phyloP scores from a whole-genome alignment of 2,329 filamentous ascomycete species.

The Paecilomyces dactylethromorphus region DNA sequence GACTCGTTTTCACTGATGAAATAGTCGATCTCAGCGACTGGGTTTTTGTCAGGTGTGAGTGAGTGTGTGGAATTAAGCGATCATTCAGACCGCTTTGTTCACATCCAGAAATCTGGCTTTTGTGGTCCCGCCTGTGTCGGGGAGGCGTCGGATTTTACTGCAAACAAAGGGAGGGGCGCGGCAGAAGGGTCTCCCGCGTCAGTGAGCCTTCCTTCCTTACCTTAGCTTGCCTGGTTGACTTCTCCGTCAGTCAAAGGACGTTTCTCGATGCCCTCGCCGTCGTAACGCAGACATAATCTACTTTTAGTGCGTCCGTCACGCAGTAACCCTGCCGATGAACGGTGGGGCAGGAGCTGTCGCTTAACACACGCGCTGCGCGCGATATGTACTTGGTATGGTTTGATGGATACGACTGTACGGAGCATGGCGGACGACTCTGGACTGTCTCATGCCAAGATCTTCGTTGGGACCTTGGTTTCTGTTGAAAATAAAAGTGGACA shows the following conservation, averaged over 20 bases:
- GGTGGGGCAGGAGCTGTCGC: not conserved
- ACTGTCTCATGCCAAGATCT: not conserved
- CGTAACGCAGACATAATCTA: not conserved
- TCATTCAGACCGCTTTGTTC: not conserved
- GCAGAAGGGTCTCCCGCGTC: not conserved
- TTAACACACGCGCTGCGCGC: not conserved
- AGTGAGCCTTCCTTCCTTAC: not conserved
- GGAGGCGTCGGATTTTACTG: not conserved
- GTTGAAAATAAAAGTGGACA: not conserved
- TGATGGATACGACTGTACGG: not conserved
- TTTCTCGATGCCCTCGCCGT: not conserved
- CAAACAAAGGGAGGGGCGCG: not conserved
- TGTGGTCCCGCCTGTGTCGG: not conserved
- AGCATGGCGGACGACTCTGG: too few species aligned
- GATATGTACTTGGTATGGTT: not conserved
- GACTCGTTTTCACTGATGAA: not conserved
- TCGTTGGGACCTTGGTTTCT: not conserved
- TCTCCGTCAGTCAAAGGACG: not conserved
- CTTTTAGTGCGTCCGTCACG: not conserved
- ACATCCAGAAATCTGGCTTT: not conserved
- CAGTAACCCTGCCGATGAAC: not conserved
- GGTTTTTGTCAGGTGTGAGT: not conserved
- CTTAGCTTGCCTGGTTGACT: not conserved
- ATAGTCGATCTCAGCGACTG: not conserved
- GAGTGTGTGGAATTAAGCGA: not conserved